Base-by-base conservation (phyloP, 495 filamentous ascomycete species). In the Staphylotrichum longicolle region DNA sequence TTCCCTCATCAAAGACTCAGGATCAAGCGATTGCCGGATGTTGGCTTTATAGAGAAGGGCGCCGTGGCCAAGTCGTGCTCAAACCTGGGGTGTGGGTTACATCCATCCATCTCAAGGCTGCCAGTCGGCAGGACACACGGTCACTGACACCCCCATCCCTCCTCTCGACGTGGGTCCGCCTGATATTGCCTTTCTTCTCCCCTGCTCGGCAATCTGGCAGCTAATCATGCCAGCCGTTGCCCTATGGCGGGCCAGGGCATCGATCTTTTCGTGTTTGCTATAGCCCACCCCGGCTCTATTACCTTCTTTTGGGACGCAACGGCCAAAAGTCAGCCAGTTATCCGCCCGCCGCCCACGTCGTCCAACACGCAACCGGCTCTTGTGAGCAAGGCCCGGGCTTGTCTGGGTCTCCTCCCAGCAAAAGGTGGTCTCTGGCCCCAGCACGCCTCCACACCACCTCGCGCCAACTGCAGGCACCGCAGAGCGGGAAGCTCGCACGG, bases 221-320 rank as follows among this genome's bases (percentile, higher is more conserved):
- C 60, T 65, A 63, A 63, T 59, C 70, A 66, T 30, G 47, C 47
- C 51, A 62, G 40, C 58, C 63, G 68, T 65, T 56, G 72, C 72
- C 75, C 72, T 78, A 75, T 75, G 70, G 74, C 66, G 66, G 73
- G 74, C 72, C 71, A 72, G 68, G 74, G 66, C 68, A 70, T 49
- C 66, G 65, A 72, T 72, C 70, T 71, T 73, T 69, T 66, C 63
- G 66, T 66, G 64, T 66, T 63, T 75, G 73, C 69, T 80, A 79
- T 80, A 77, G 71, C 62, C 62, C 62, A 67, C 74, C 77, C 73
- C 65, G 70, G 72, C 64, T 71, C 64, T 66, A 64, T 62, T 77
- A 74, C 61, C 74, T 75, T 69, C 70, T 70, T 70, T 66, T 68
- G 53, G 62, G 68, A 66, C 63, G 66, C 49, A 56, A 63, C 63